Conservation (phyloP, 208 protist genomes). For the Acanthamoeba triangularis region DNA sequence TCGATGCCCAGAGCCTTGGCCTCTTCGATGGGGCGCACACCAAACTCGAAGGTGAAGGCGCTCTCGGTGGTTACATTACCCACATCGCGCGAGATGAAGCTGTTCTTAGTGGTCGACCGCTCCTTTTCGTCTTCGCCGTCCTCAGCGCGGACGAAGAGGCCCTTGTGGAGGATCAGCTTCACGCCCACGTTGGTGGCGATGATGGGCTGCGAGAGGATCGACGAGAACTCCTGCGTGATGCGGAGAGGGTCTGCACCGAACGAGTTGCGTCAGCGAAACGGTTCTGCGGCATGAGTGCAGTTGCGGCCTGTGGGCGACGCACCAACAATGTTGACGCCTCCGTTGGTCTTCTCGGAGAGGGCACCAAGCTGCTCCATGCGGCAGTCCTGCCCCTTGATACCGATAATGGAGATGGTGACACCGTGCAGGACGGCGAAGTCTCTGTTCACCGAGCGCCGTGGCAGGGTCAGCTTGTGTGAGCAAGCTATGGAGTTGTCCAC, state of each 20-base stretch:
- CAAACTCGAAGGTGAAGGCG: constrained; percentile 54
- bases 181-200: constrained; percentile 58
- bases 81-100: constrained; percentile 45
- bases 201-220: constrained; percentile 72
- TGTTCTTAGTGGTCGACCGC: background rate
- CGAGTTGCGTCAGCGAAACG: too few species aligned
- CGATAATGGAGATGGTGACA: constrained; percentile 62
- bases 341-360: constrained; percentile 71
- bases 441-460: too few species aligned
- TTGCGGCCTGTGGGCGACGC: background rate
- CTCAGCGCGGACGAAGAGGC: constrained; percentile 48
- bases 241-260: constrained; percentile 45
- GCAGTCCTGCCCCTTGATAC: constrained; percentile 68
- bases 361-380: constrained; percentile 60
- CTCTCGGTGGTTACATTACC: constrained; percentile 68
- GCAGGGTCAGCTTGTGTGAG: too few species aligned
- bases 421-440: constrained; percentile 19
- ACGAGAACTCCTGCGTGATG: constrained; percentile 52
- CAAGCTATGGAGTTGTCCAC: too few species aligned
- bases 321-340: constrained; percentile 62
- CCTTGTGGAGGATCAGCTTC: constrained; percentile 62
- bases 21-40: constrained; percentile 20
- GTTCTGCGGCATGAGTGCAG: too few species aligned
- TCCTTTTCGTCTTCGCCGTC: background rate
- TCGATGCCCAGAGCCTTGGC: constrained; percentile 31